A percentile compares a stretch with the other conserved stretches of the same genome.
Conservation (phyloP, 495 filamentous ascomycete genomes). For the Friedmanniomyces simplex region DNA sequence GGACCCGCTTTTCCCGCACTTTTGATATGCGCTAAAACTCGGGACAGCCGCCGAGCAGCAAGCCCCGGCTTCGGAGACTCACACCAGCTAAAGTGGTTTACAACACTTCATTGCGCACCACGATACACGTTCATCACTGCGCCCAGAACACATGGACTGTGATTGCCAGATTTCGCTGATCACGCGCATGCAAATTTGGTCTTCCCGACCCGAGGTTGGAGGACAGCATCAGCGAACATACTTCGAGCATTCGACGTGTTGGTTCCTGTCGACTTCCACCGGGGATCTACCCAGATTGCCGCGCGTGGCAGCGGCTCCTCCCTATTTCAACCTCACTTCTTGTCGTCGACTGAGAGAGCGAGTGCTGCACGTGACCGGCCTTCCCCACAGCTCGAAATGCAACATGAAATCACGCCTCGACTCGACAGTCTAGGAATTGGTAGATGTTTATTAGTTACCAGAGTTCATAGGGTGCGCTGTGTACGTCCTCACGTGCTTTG, state of each 20-base stretch:
- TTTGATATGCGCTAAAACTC: too few species aligned
- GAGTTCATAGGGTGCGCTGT: too few species aligned
- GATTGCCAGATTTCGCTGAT: not conserved
- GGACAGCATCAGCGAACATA: not conserved
- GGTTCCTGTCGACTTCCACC: not conserved
- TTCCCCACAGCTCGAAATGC: too few species aligned
- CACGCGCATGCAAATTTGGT: not conserved
- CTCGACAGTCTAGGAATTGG: too few species aligned
- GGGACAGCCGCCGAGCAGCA: too few species aligned
- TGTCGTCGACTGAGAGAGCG: too few species aligned
- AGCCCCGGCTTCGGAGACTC: too few species aligned
- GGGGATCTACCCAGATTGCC: not conserved
- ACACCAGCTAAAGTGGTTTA: not conserved
- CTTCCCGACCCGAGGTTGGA: not conserved
- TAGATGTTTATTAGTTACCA: too few species aligned
- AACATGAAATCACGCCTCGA: too few species aligned
- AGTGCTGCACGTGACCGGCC: too few species aligned
- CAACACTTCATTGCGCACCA: not conserved
- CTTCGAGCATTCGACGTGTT: not conserved
- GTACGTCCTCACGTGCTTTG: too few species aligned
- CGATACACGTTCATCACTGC: not conserved
- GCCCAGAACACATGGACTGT: not conserved
- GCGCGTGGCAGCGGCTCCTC: not conserved
- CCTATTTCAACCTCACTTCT: not conserved
- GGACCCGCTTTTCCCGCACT: too few species aligned